Evolutionary conservation across 129 eudicot species (phyloP).

Genomic region (Artemisia argyi): DNA sequence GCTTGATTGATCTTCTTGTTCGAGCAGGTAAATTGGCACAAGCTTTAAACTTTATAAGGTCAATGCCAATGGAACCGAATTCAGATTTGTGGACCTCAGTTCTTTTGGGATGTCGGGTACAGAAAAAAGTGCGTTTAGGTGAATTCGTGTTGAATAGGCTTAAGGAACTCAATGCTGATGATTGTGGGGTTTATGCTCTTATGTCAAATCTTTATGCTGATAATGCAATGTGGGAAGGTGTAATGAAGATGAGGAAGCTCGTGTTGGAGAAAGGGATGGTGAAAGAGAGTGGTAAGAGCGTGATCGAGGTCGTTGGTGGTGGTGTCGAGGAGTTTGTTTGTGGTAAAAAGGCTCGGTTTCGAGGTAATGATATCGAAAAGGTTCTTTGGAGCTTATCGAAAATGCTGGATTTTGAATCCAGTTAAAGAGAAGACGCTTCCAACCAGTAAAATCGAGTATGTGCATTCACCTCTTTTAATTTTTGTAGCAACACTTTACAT

Average conservation of each 20-base stretch:
- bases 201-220: conserved; percentile 55
- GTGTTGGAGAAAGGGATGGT: conserved; percentile 33
- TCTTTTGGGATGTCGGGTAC: conserved; percentile 40
- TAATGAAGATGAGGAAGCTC: conserved; percentile 34
- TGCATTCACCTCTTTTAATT: too few species aligned
- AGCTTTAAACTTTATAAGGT: conserved; percentile 32
- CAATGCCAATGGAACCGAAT: conserved; percentile 49
- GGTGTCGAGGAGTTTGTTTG: conserved; percentile 37
- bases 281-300: conserved; percentile 51
- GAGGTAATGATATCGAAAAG: conserved; percentile 15
- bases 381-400: conserved; percentile 43
- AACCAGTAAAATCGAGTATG: too few species aligned
- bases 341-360: conserved; percentile 24
- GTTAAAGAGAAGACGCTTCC: background rate
- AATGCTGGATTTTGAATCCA: conserved; percentile 18
- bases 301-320: conserved; percentile 42
- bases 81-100: conserved; percentile 48
- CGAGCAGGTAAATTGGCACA: conserved; percentile 42
- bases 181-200: conserved; percentile 48
- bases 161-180: conserved; percentile 41
- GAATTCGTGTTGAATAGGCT: conserved; percentile 44
- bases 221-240: conserved; percentile 48
- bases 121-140: conserved; percentile 41
- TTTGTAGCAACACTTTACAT: too few species aligned
- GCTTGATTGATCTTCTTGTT: conserved; percentile 52